Evolutionary conservation across 495 filamentous ascomycete species (phyloP), one percentile per base, ranked within the genome.

Genomic region (Tuber umbilicatum): DNA sequence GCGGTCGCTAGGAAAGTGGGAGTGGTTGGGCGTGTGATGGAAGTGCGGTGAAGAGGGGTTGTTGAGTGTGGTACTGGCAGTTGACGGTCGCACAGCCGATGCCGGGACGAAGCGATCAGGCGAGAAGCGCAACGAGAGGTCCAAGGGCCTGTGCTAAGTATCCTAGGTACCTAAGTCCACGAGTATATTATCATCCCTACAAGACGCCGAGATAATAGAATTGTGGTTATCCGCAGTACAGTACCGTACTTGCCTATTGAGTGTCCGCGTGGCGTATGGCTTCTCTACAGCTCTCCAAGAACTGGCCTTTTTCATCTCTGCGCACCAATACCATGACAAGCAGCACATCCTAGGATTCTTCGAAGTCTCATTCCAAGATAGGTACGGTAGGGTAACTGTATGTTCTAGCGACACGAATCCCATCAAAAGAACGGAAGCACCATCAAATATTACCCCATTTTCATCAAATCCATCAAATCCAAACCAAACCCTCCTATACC

Each of bases 381-480:
- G 23, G 47, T n/a, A 27, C 9, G 23, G 47, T n/a, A 27, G 10
- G 9, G 47, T 14, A 55, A n/a, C 7, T 12, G 7, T 27, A 55
- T 27, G 27, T 55, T 55, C 47, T 12, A 12, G 23, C n/a, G 7
- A 55, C 10, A 12, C n/a, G n/a, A n/a, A 21, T 12, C 23, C 21
- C 0, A 5, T 23, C 23, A 5, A 47, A 23, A 27, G 47, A 55
- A 12, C 23, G 12, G 55, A 64, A 27, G 16, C 31, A 31, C n/a
- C 4, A 64, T 31, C 55, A 64, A 64, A 78, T 69, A 76, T 80
- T 73, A 81, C 55, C 69, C 78, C 31, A 67, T 78, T 69, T 78
- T 81, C 78, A 80, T 77, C 69, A 81, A 76, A 80, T 81, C 79
- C 79, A 81, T 78, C 55, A 80, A 45, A 60, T 78, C 76, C 47